Conservation (phyloP, 73 alveolate genomes). For the Stentor coeruleus region DNA sequence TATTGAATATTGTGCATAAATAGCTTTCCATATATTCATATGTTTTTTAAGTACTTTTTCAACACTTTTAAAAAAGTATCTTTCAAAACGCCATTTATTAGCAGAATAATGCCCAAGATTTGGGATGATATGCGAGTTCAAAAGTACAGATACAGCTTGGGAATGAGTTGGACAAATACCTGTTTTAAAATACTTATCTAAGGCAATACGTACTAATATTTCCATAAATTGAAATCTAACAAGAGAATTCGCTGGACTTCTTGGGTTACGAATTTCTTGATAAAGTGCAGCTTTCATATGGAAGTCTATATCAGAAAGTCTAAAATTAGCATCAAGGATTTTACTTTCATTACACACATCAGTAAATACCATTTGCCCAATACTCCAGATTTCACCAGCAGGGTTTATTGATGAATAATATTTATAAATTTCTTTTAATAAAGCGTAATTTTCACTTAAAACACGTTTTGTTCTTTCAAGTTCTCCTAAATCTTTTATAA, state of each 20-base stretch:
- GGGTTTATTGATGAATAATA: slow-evolving; percentile 43
- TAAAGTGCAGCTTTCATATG: slow-evolving; percentile 45
- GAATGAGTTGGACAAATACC: slow-evolving; percentile 34
- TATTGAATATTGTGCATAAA: slow-evolving; percentile 52
- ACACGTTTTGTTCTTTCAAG: slow-evolving; percentile 42
- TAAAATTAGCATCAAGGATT: slow-evolving; percentile 36
- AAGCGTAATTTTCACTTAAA: slow-evolving; percentile 30
- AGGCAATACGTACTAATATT: slow-evolving; percentile 54
- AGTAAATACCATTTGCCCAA: slow-evolving; percentile 39
- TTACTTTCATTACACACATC: slow-evolving; percentile 41
- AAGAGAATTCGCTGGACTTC: slow-evolving; percentile 54
- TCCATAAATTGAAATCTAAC: slow-evolving; percentile 59
- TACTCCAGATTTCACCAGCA: slow-evolving; percentile 44
- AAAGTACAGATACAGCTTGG: slow-evolving; percentile 55
- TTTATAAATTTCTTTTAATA: slow-evolving; percentile 49
- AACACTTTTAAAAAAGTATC: slow-evolving; percentile 60
- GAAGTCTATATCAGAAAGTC: slow-evolving; percentile 59
- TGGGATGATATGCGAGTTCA: slow-evolving; percentile 42
- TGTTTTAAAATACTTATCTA: slow-evolving; percentile 46
- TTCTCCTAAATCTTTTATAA: slow-evolving; percentile 44
- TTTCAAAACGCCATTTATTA: slow-evolving; percentile 62
- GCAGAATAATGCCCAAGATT: slow-evolving; percentile 45
- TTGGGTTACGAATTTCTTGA: slow-evolving; percentile 30
- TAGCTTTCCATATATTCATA: slow-evolving; percentile 34
- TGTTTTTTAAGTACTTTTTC: slow-evolving; percentile 60